Base-by-base conservation (phyloP, 2,329 filamentous ascomycete genomes). In the Cladosporium halotolerans region DNA sequence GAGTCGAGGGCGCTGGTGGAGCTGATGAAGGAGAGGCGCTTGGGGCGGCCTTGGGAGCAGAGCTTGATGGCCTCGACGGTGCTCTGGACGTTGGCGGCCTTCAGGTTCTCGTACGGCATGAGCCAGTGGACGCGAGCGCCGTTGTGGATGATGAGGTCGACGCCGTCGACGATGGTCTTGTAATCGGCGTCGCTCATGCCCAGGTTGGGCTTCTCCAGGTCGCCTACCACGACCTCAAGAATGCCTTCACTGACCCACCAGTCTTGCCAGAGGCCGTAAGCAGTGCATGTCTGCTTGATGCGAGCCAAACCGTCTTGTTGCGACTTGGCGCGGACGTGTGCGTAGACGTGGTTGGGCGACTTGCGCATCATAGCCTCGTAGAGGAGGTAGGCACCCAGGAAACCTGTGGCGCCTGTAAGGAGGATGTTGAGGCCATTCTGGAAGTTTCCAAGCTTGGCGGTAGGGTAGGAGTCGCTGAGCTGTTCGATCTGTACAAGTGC, bases 381-480 rank as follows among this genome's bases (percentile, higher is more conserved):
- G 32, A 95, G 74, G 9, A 96, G 75, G 64, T 90, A 95, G 0
- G 88, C 80, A 28, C 91, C 91, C 16, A 96, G 72, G 75, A 96
- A 96, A 2, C 91, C 91, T 4, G 91, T 96, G 3, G 88, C 89
- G 41, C 92, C 90, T 2, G 91, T 96, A 4, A 96, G 73, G 69
- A 96, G 87, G 9, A 93, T 77, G 0, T 58, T 73, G 57, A 62
- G 66, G 55, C 54, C 69, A 9, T 52, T 58, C 23, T 61, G 49
- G 7, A 54, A 33, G 31, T 53, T 54, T 9, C 65, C 60, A n/a
- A 71, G n/a, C 13, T 49, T 39, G 66, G 57, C 54, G 67, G 11
- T 55, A 55, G 23, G 59, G 51, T 16, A 57, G 19, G 41, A 53
- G 50, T 28, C 65, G 58, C 19, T 70, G 10, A 88, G 71, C 33